Evolutionary conservation across 768 basidiomycete genomes (phyloP), one percentile per base, ranked within the genome.

Genomic region (Lactifluus hygrophoroides): DNA sequence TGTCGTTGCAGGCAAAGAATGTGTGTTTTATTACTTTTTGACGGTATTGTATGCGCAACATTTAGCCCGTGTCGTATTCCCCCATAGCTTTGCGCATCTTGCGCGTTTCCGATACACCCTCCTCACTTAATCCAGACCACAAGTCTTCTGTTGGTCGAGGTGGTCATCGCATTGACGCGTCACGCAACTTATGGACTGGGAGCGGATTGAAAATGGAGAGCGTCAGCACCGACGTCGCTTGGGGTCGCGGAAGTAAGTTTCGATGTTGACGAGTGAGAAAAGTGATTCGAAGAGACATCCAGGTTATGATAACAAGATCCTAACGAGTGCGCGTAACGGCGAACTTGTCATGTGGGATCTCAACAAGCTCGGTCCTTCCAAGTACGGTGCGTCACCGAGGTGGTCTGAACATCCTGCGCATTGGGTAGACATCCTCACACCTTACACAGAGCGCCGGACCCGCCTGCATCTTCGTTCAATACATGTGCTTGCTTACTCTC

Each of bases 291-390:
- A 8, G 14, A n/a, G n/a, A 19, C 28, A 19, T 43, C 16, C 61
- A 90, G 88, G 69, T 11, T 88, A 82, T 71, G 82, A 74, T 68
- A 82, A 84, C 69, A 91, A 90, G 71, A 80, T 90, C 49, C 69
- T 91, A 21, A 90, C 89, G 3, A 88, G 88, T 66, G 86, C 86
- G 1, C 74, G 85, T 16, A 90, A 89, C 62, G 89, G 89, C 1
- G 89, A 90, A 53, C 77, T 91, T 37, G 86, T 90, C 30, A 80
- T 90, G 76, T 91, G 89, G 89, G 88, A 90, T 67, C 63, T 90
- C 28, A 80, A 84, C 64, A 86, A 83, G 68, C 70, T 77, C 21
- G 84, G 86, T 3, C 67, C 74, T 2, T 79, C 80, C 42, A 90
- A 90, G 72, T 87, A 81, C 64, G 88, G 88, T 90, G 65, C 60